Percentiles rank a stretch among this genome's conserved stretches.
These are phyloP conservation scores for Amanita fuliginea DNA, from an alignment of 768 basidiomycete genomes.

Conservation along the genomic window DNA sequence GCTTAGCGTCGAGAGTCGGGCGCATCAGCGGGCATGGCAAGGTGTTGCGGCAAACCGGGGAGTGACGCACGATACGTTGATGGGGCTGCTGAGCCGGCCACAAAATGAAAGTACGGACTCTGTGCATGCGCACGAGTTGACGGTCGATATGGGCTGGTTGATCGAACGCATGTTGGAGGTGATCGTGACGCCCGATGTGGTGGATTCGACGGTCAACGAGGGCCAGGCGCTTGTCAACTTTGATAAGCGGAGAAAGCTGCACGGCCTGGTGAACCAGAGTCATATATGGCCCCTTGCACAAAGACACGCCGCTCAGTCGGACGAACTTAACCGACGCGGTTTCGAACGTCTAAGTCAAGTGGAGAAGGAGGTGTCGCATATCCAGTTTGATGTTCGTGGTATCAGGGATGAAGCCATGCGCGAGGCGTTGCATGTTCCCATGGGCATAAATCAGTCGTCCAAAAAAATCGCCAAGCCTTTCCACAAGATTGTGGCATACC, in stretches of 20 bases:
- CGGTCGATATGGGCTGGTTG: conserved; percentile 75
- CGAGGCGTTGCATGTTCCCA: conserved; percentile 40
- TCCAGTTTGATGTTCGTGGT: conserved; percentile 60
- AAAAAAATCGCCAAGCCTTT: conserved; percentile 57
- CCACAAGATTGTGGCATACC: conserved; percentile 46
- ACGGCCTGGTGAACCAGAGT: conserved; percentile 48
- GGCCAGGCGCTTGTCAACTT: conserved; percentile 61
- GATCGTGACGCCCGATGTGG: conserved; percentile 60
- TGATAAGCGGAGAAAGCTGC: conserved; percentile 74
- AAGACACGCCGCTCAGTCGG: conserved; percentile 29
- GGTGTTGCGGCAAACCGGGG: conserved; percentile 56
- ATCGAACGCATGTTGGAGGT: conserved; percentile 75
- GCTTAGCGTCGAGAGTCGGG: conserved; percentile 68
- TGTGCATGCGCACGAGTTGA: conserved; percentile 32
- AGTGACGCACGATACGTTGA: conserved; percentile 49
- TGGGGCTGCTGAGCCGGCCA: conserved; percentile 43
- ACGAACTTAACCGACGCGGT: conserved; percentile 51
- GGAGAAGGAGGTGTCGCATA: conserved; percentile 49
- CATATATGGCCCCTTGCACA: conserved; percentile 32
- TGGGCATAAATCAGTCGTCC: conserved; percentile 30
- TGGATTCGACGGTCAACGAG: conserved; percentile 43
- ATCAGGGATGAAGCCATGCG: conserved; percentile 69
- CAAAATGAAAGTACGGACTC: conserved; percentile 25
- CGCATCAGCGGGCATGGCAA: conserved; percentile 71
- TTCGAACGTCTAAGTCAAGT: conserved; percentile 70